Percentiles rank a stretch among this genome's conserved stretches.
These are phyloP conservation scores for Phytopythium aichiense DNA, from an alignment of 352 stramenopile genomes.

Conservation along the genomic window DNA sequence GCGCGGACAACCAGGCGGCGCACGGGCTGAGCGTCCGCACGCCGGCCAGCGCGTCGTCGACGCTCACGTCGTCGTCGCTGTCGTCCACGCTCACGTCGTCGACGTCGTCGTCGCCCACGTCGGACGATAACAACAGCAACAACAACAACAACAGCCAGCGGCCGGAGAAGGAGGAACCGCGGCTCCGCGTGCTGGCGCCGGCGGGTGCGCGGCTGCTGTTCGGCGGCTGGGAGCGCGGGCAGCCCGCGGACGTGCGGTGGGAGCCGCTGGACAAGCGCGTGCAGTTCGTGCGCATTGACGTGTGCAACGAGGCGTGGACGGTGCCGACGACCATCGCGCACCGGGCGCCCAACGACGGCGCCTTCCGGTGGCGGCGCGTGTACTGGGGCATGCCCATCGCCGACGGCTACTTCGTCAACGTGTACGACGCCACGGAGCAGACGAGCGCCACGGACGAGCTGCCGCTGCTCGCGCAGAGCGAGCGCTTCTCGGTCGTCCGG, in stretches of 20 bases:
- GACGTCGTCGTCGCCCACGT: slow-evolving; percentile 11
- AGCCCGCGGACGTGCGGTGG: slow-evolving; percentile 77
- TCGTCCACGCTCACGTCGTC: slow-evolving; percentile 16
- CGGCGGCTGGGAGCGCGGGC: slow-evolving; percentile 68
- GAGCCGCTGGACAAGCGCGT: slow-evolving; percentile 68
- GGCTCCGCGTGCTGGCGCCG: slow-evolving; percentile 51
- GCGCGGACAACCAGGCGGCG: neutral
- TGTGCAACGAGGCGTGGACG: slow-evolving; percentile 81
- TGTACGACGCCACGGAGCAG: slow-evolving; percentile 76
- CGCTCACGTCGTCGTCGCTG: slow-evolving; percentile 8
- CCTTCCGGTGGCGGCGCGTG: slow-evolving; percentile 70
- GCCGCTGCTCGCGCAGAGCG: slow-evolving; percentile 57
- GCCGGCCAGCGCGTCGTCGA: slow-evolving; percentile 12
- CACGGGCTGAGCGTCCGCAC: neutral
- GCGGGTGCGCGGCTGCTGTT: slow-evolving; percentile 42
- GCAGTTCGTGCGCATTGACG: slow-evolving; percentile 74
- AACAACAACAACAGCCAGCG: slow-evolving; percentile 21
- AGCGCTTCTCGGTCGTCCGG: slow-evolving; percentile 64
- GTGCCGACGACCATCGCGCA: slow-evolving; percentile 75
- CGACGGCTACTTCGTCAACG: slow-evolving; percentile 86
- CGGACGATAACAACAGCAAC: slow-evolving; percentile 27
- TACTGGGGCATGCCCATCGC: slow-evolving; percentile 86
- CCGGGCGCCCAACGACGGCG: slow-evolving; percentile 62
- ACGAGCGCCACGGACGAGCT: slow-evolving; percentile 27
- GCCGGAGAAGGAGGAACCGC: slow-evolving; percentile 16